Conservation (phyloP, 129 eudicot genomes). For the Centrapalus pauciflorus region DNA sequence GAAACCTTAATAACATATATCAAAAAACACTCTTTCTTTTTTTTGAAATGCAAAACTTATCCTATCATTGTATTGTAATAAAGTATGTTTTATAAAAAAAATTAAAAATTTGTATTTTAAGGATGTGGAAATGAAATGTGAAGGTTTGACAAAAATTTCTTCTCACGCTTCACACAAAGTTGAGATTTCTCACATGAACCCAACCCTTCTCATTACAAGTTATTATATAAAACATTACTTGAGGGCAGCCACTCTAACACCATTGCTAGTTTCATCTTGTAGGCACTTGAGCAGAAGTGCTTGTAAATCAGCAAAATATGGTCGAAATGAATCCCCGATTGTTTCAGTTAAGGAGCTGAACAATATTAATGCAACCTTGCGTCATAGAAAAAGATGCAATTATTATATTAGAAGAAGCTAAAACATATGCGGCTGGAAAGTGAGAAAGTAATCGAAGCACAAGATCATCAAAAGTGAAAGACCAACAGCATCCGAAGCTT, state of each 20-base stretch:
- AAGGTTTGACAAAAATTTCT: too few species aligned
- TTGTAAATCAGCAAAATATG: constrained; percentile 89
- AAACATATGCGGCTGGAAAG: background rate
- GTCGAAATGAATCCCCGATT: constrained; percentile 83
- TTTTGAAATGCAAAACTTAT: too few species aligned
- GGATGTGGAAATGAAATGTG: too few species aligned
- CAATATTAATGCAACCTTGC: constrained; percentile 87
- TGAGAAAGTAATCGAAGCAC: background rate
- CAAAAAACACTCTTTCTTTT: too few species aligned
- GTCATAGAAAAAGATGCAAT: constrained; percentile 16
- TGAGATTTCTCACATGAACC: too few species aligned
- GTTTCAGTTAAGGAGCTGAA: constrained; percentile 98
- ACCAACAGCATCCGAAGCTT: background rate
- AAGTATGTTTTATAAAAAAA: too few species aligned
- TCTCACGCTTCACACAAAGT: too few species aligned
- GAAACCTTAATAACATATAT: too few species aligned
- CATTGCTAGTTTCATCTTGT: constrained; percentile 83
- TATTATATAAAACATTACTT: constrained; percentile 45
- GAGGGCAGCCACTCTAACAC: constrained; percentile 92
- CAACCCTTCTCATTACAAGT: background rate
- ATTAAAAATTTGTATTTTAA: too few species aligned
- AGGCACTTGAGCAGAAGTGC: constrained; percentile 80
- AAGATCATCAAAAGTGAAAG: background rate
- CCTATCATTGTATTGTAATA: too few species aligned
- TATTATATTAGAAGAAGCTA: background rate